Conservation (phyloP, 768 basidiomycete genomes). For the Hirschioporus abietinus region DNA sequence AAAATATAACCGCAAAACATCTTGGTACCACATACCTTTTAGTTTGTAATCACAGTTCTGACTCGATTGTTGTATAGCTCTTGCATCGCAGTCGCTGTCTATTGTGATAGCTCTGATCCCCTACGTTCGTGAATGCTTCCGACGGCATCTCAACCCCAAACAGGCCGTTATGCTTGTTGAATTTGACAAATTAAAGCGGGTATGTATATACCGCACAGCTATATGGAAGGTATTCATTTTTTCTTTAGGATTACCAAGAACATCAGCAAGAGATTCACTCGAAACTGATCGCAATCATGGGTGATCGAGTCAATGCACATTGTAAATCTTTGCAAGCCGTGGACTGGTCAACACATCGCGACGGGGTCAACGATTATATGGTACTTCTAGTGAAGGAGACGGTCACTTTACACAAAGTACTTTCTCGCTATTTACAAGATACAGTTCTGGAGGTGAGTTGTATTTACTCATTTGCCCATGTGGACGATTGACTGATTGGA, state of each 20-base stretch:
- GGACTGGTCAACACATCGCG: conserved; percentile 66
- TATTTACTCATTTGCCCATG: background rate
- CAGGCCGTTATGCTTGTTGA: conserved; percentile 97
- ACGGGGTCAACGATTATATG: conserved; percentile 83
- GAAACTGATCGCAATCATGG: conserved; percentile 98
- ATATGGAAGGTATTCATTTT: background rate
- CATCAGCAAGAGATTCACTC: conserved; percentile 99
- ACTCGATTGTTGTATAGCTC: conserved; percentile 34
- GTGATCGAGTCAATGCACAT: conserved; percentile 84
- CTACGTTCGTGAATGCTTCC: conserved; percentile 91
- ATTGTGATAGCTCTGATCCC: conserved; percentile 93
- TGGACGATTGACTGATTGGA: conserved; percentile 10
- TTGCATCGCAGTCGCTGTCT: conserved; percentile 94
- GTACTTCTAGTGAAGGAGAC: conserved; percentile 92
- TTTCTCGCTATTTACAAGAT: conserved; percentile 80
- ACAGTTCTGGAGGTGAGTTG: conserved; percentile 75
- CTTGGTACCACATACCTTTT: conserved; percentile 50
- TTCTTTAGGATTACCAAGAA: conserved; percentile 86
- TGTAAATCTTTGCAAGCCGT: conserved; percentile 78
- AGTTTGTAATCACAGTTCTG: conserved; percentile 8
- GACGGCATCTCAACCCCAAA: conserved; percentile 88
- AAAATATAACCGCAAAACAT: conserved; percentile 98
- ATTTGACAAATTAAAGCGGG: conserved; percentile 97
- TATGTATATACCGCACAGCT: conserved; percentile 32
- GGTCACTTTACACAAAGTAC: conserved; percentile 90